These are phyloP conservation scores for Rhodamnia rubescens DNA, from an alignment of 345 rosid genomes.

Conservation along the genomic window DNA sequence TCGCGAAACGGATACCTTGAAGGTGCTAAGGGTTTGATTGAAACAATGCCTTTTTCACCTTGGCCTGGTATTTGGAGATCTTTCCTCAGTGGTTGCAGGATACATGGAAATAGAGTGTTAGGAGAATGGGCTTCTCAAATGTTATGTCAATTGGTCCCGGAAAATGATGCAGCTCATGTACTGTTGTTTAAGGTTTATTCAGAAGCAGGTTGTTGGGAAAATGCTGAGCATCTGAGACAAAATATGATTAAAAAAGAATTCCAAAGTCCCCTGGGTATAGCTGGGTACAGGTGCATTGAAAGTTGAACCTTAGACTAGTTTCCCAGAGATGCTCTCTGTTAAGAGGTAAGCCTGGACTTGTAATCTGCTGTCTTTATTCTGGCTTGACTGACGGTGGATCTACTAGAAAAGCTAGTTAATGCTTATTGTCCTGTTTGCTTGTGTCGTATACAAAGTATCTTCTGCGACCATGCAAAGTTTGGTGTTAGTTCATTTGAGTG, in stretches of 20 bases:
- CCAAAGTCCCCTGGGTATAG: constrained; percentile 19
- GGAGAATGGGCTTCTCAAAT: constrained; percentile 29
- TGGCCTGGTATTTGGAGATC: constrained; percentile 31
- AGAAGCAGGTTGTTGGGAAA: constrained; percentile 27
- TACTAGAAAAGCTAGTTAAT: background rate
- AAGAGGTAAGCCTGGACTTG: background rate
- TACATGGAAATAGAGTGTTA: constrained; percentile 20
- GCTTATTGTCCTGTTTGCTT: background rate
- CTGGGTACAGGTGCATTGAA: constrained; percentile 10
- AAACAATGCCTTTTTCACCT: constrained; percentile 24
- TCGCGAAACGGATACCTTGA: constrained; percentile 23
- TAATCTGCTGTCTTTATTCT: background rate
- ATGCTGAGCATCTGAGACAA: constrained; percentile 11
- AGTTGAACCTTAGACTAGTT: background rate
- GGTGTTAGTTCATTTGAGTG: background rate
- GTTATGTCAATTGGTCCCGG: constrained; percentile 17
- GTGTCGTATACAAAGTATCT: background rate
- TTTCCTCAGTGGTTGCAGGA: constrained; percentile 31
- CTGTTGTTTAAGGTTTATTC: constrained; percentile 22
- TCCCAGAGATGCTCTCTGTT: background rate
- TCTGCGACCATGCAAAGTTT: background rate
- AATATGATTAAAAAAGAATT: constrained; percentile 2
- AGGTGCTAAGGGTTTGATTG: constrained; percentile 20
- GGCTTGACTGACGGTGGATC: background rate
- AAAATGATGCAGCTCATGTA: constrained; percentile 16